A percentile compares a stretch with the other conserved stretches of the same genome.
These are phyloP conservation scores for Myxozyma sirexii DNA, from an alignment of 805 yeast genomes.

Conservation along the genomic window DNA sequence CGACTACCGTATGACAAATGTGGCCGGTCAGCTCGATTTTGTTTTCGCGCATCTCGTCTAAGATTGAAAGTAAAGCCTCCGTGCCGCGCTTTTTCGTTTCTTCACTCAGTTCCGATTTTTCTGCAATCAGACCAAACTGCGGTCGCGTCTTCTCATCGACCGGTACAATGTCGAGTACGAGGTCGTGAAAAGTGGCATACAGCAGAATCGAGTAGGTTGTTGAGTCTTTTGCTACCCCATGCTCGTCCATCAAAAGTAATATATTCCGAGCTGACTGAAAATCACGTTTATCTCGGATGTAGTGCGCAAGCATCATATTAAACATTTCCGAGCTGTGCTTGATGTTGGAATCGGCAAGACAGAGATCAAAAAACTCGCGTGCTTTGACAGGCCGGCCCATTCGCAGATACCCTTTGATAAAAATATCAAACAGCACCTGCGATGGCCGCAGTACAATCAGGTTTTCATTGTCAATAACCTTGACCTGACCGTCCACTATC, in stretches of 20 bases:
- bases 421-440: slow-evolving; percentile 2
- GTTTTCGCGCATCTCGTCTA: slow-evolving; percentile 21
- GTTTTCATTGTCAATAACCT: background rate
- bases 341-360: background rate
- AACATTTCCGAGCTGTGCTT: slow-evolving; percentile 1
- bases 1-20: slow-evolving; percentile 20
- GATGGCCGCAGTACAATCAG: background rate
- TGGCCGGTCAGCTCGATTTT: slow-evolving; percentile 6
- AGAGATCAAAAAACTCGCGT: background rate
- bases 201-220: slow-evolving; percentile 19
- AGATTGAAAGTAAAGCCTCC: slow-evolving; percentile 5
- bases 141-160: background rate
- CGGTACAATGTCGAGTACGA: slow-evolving; percentile 8
- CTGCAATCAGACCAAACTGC: background rate
- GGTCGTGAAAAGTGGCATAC: slow-evolving; percentile 20
- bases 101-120: background rate
- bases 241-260: slow-evolving; percentile 7
- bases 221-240: slow-evolving; percentile 13
- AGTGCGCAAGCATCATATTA: slow-evolving; percentile 17
- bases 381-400: background rate
- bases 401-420: slow-evolving; percentile 7
- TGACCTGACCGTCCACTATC: background rate
- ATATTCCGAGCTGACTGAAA: slow-evolving; percentile 3
- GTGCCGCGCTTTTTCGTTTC: background rate
- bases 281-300: slow-evolving; percentile 9